Evolutionary conservation across 202 grass and related monocot species (phyloP), one percentile per base, ranked within the genome.

Genomic region (Zizania palustris): DNA sequence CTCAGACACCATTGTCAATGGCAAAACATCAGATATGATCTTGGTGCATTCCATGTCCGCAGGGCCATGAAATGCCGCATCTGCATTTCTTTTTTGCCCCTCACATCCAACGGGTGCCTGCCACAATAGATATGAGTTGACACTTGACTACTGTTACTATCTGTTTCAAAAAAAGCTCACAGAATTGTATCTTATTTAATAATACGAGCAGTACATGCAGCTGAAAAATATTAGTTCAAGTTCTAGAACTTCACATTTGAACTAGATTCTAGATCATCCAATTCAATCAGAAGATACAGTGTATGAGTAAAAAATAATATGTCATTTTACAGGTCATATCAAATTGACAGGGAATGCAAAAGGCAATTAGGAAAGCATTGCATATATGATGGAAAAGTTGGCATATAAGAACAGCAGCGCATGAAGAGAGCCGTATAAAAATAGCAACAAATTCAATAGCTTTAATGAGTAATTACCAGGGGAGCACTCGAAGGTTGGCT

Each of bases 101-200:
- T 90, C 88, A 77, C 76, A 84, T 79, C 54, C 87, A 78, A 84
- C 73, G 13, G 88, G 80, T 50, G 77, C 85, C 85, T 87, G 68
- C 5, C 54, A 83, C 7, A 60, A 10, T 13, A 62, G 63, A 40
- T 54, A 16, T 61, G 19, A 80, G 49, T 16, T 10, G 12, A 73
- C 76, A 34, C 7, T 53, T 50, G 45, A 74, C 33, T 63, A 50
- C 35, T 50, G 6, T 28, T 28, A 28, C 3, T 40, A 38, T 40
- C 41, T 64, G 71, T 64, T 16, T n/a, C n/a, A 28, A 28, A 51
- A 73, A 41, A 78, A 72, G 48, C 11, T 65, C 6, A 40, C 4
- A 16, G 45, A 50, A 1, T 44, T 74, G 14, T 15, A 11, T 37
- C 18, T 28, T 28, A 28, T 28, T 28, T 28, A 57, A 22, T 58